Conservation (phyloP, 306 rosid genomes). For the Castanopsis chinensis region DNA sequence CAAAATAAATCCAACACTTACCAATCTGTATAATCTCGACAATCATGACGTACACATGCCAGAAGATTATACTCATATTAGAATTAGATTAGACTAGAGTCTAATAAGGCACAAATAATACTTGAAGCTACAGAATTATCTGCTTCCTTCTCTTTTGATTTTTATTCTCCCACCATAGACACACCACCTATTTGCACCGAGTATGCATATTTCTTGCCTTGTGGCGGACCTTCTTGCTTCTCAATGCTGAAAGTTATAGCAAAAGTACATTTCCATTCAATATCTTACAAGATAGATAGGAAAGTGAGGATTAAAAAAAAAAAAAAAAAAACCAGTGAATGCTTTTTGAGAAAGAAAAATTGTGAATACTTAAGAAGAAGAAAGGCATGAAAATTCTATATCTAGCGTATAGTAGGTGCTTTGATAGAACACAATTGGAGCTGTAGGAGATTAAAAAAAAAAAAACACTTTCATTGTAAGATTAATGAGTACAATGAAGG, state of each 20-base stretch:
- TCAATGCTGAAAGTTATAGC: conserved; percentile 38
- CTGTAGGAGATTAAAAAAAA: not conserved
- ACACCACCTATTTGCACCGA: conserved; percentile 38
- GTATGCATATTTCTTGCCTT: conserved; percentile 43
- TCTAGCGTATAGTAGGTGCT: not conserved
- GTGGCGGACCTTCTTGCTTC: conserved; percentile 54
- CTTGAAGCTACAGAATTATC: conserved; percentile 67
- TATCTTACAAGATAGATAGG: not conserved
- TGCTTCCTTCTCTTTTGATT: conserved; percentile 43
- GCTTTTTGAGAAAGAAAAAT: not conserved
- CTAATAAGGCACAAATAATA: conserved; percentile 50
- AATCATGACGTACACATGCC: too few species aligned
- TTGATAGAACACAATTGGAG: not conserved
- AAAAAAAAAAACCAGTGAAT: too few species aligned
- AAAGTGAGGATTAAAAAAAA: not conserved
- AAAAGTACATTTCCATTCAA: not conserved
- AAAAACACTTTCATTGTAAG: not conserved
- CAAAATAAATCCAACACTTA: too few species aligned
- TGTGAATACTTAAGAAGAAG: too few species aligned
- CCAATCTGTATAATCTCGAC: too few species aligned
- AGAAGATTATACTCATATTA: too few species aligned
- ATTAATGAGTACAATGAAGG: not conserved
- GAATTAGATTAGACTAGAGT: conserved; percentile 4
- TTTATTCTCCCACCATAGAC: conserved; percentile 34
- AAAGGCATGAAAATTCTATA: not conserved